Evolutionary conservation across 164 flowering plant genomes (phyloP).

Genomic region (Tetracentron sinense): DNA sequence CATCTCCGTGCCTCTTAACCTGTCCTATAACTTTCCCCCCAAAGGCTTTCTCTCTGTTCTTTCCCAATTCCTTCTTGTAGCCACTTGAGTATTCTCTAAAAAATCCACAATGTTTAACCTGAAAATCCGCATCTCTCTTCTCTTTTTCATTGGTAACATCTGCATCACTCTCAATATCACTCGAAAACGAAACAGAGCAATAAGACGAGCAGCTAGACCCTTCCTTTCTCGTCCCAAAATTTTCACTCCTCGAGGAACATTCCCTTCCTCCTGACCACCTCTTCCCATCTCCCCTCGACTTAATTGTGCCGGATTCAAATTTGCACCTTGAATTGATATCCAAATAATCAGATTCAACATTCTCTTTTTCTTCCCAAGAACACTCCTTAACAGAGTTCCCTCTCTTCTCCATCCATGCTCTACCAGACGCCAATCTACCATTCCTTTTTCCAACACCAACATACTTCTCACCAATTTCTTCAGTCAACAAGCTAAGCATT

Average conservation of each 20-base stretch:
- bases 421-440: constrained; percentile 10
- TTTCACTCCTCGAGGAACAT: constrained; percentile 24
- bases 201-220: constrained; percentile 66
- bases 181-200: constrained; percentile 51
- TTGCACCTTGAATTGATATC: constrained; percentile 26
- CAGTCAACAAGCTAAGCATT: constrained; percentile 63
- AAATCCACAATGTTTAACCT: constrained; percentile 21
- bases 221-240: constrained; percentile 32
- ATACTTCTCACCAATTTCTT: constrained; percentile 33
- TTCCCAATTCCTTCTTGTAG: constrained; percentile 14
- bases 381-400: constrained; percentile 14
- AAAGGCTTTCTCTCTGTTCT: constrained; percentile 14
- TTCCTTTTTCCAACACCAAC: constrained; percentile 25
- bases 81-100: constrained; percentile 32
- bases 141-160: no score
- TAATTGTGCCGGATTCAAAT: constrained; percentile 10
- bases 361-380: constrained; percentile 24
- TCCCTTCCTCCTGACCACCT: constrained; percentile 3
- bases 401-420: constrained; percentile 20
- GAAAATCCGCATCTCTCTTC: constrained; percentile 34
- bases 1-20: constrained; percentile 18
- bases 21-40: constrained; percentile 23
- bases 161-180: constrained; percentile 37
- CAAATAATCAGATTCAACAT: constrained; percentile 19
- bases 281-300: constrained; percentile 22